phyloP scores from a whole-genome alignment of 2,329 filamentous ascomycete genomes.

The Colletotrichum echinochloae region DNA sequence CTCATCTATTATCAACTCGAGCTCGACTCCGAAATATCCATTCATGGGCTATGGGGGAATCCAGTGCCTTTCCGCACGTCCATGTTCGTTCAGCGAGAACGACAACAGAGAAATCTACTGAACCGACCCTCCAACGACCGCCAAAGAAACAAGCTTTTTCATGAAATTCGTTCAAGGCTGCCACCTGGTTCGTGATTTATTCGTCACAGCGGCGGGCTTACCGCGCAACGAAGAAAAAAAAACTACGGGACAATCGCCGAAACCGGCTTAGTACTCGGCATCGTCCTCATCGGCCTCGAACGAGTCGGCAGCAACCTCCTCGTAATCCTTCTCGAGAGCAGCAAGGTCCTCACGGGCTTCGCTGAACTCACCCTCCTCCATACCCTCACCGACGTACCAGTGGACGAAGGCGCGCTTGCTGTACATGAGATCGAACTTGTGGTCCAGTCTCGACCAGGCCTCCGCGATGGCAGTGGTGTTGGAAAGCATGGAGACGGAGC shows the following conservation, averaged over 20 bases:
- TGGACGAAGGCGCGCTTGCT: conserved; percentile 82
- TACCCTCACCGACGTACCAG: conserved; percentile 89
- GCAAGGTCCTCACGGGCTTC: conserved; percentile 89
- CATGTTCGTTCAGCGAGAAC: conserved; percentile 38
- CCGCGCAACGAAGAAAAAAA: conserved; percentile 29
- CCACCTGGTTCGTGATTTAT: conserved; percentile 27
- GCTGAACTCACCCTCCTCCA: conserved; percentile 92
- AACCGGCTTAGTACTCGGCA: conserved; percentile 78
- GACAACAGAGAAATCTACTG: conserved; percentile 38
- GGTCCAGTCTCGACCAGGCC: conserved; percentile 78
- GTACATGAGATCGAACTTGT: conserved; percentile 85
- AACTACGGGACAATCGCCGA: conserved; percentile 14
- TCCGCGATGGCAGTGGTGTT: conserved; percentile 81
- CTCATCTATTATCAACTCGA: conserved; percentile 41
- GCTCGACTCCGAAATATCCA: conserved; percentile 41
- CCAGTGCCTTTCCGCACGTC: conserved; percentile 33
- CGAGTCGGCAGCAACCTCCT: conserved; percentile 84
- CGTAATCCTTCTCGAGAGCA: conserved; percentile 87
- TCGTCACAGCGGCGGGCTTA: conserved; percentile 21
- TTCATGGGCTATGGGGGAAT: conserved; percentile 37
- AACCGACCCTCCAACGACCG: conserved; percentile 37
- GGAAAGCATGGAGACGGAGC: conserved; percentile 77
- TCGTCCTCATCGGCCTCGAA: conserved; percentile 72
- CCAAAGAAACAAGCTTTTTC: conserved; percentile 38
- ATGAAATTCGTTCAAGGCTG: conserved; percentile 32